These are phyloP conservation scores for Rubroshorea leprosula DNA, from an alignment of 345 rosid genomes.

Conservation along the genomic window DNA sequence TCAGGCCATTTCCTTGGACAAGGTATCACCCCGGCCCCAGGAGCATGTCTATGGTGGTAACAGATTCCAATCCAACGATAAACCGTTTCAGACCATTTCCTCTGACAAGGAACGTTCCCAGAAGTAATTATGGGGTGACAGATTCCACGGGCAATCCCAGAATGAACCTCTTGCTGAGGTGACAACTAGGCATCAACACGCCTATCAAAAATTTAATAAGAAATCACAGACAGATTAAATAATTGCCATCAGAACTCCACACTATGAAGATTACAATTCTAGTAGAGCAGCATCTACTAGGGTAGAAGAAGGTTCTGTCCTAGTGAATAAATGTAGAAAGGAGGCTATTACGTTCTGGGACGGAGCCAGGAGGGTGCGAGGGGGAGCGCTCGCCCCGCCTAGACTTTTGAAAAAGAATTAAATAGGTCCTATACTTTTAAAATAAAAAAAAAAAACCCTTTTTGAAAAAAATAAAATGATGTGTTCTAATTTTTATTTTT, in stretches of 20 bases:
- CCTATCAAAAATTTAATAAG: conserved; percentile 11
- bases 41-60: too few species aligned
- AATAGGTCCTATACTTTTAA: too few species aligned
- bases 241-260: not conserved
- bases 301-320: conserved; percentile 3
- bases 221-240: conserved; percentile 1
- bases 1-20: too few species aligned
- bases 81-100: conserved; percentile 10
- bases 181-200: conserved; percentile 4
- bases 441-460: too few species aligned
- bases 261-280: not conserved
- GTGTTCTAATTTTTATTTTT: too few species aligned
- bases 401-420: too few species aligned
- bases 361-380: too few species aligned
- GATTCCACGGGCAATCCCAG: conserved; percentile 5
- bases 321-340: conserved; percentile 2
- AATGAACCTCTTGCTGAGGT: conserved; percentile 20
- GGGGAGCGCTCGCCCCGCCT: too few species aligned
- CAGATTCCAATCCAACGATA: not conserved
- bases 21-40: too few species aligned
- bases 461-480: too few species aligned
- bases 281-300: not conserved
- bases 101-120: conserved; percentile 2
- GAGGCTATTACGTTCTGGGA: too few species aligned
- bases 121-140: conserved; percentile 1